These are phyloP conservation scores for Pestalotiopsis sp. DNA, from an alignment of 2,329 filamentous ascomycete genomes.

Conservation along the genomic window DNA sequence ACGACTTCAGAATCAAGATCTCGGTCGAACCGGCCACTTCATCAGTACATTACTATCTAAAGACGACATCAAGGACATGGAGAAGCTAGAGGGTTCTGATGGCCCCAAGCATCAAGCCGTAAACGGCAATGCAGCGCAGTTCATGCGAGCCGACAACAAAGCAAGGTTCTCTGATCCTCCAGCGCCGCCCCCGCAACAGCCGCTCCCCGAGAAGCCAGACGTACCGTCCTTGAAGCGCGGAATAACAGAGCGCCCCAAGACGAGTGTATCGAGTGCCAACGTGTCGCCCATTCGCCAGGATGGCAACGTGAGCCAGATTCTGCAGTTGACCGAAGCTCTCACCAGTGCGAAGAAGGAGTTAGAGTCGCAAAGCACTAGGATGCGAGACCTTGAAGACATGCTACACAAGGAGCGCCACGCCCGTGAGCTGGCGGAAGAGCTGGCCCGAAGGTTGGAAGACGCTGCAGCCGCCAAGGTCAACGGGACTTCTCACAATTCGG, in stretches of 20 bases:
- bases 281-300: constrained; percentile 63
- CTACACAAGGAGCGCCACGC: constrained; percentile 80
- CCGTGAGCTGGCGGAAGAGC: constrained; percentile 81
- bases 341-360: constrained; percentile 84
- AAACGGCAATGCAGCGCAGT: constrained; percentile 55
- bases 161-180: constrained; percentile 90
- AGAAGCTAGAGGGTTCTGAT: constrained; percentile 53
- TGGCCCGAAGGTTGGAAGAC: constrained; percentile 71
- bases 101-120: constrained; percentile 48
- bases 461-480: constrained; percentile 45
- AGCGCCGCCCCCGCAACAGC: constrained; percentile 89
- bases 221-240: constrained; percentile 73
- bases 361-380: constrained; percentile 76
- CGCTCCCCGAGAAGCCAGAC: constrained; percentile 91
- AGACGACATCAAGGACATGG: constrained; percentile 64
- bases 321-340: constrained; percentile 83
- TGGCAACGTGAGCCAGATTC: constrained; percentile 69
- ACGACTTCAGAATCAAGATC: constrained; percentile 83
- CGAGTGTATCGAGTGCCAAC: constrained; percentile 43
- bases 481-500: constrained; percentile 35
- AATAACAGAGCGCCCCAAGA: constrained; percentile 75
- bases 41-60: constrained; percentile 76
- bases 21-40: constrained; percentile 81
- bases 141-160: constrained; percentile 71
- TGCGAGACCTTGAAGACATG: constrained; percentile 80